A percentile compares a stretch with the other conserved stretches of the same genome.
phyloP scores from a whole-genome alignment of 345 rosid species.

The Salix koriyanagi region DNA sequence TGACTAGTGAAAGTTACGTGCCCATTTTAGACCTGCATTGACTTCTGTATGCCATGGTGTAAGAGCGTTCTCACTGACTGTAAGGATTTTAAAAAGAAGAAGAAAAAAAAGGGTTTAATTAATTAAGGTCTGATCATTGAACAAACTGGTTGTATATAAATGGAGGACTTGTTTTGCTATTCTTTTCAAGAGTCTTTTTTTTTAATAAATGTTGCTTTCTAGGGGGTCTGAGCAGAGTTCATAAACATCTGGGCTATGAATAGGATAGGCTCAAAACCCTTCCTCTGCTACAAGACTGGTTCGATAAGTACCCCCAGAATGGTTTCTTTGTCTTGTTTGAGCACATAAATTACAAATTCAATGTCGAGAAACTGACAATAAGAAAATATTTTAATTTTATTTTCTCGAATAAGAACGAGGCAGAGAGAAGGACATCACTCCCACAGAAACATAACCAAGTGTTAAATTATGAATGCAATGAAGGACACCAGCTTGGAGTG shows the following conservation, averaged over 20 bases:
- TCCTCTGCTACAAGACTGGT: neutral
- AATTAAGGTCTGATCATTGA: neutral
- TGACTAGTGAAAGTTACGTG: neutral
- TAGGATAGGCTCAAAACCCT: conserved; percentile 13
- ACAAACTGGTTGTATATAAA: neutral
- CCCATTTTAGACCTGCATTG: too few relatives aligned
- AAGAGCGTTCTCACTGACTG: conserved; percentile 11
- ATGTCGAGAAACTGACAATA: conserved; percentile 23
- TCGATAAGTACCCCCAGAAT: conserved; percentile 13
- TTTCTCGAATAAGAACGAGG: neutral
- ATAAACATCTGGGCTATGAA: neutral
- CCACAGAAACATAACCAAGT: neutral
- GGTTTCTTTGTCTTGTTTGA: conserved; percentile 39
- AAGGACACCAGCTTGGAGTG: conserved; percentile 9
- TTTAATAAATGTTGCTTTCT: conserved; percentile 9
- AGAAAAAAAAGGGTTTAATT: neutral
- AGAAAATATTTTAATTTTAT: neutral
- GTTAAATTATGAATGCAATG: neutral
- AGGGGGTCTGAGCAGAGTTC: conserved; percentile 6
- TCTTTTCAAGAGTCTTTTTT: neutral
- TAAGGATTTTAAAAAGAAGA: neutral
- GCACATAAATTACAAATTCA: conserved; percentile 23
- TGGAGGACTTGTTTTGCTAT: neutral
- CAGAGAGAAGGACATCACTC: neutral
- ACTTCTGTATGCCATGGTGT: conserved; percentile 9